Base-by-base conservation (phyloP, 2,329 filamentous ascomycete species). In the Claviceps spartinae region DNA sequence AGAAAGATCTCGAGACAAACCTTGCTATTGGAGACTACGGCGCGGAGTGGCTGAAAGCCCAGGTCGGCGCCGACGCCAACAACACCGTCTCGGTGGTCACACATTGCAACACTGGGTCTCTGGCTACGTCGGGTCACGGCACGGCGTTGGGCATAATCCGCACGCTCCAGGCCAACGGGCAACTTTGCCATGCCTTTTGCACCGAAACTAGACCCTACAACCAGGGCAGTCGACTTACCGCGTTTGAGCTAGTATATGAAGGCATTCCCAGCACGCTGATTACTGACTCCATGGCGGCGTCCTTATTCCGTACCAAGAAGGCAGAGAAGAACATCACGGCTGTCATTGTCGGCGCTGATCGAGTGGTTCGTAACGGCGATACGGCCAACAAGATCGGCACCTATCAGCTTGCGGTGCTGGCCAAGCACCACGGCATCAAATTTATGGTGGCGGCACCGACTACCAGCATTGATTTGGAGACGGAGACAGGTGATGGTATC, bases 361-460 rank as follows among this genome's bases (percentile, higher is more conserved):
- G 93, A 52, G 93, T 98, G 14, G 93, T 91, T 36, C 86, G 89
- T 49, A 98, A 98, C 62, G 93, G 93, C 34, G 93, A 98, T 69
- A 97, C 93, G 0, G 93, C 93, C 52, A 98, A 98, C 73, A 98
- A 98, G 73, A 94, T 98, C 55, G 93, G 93, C 49, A 98, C 93
- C 0, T 97, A 98, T 66, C 79, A 84, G 51, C 77, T 98, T 4
- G 89, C 93, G 3, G 89, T 97, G n/a, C 76, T 95, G 34, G 93
- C 93, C 22, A 83, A 78, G 58, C 75, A 90, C 62, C 93, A 98
- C 62, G 86, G 87, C 18, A 78, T 97, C 62, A 95, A 91, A 67
- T 98, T 98, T 65, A 77, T 98, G 9, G 90, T 98, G 34, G 93
- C 93, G 0, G 93, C 93, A 0, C 93, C 93, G 0, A 86, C 90